Evolutionary conservation across 2,329 filamentous ascomycete species (phyloP), one percentile per base, ranked within the genome.

Genomic region (Arthroderma sp.): DNA sequence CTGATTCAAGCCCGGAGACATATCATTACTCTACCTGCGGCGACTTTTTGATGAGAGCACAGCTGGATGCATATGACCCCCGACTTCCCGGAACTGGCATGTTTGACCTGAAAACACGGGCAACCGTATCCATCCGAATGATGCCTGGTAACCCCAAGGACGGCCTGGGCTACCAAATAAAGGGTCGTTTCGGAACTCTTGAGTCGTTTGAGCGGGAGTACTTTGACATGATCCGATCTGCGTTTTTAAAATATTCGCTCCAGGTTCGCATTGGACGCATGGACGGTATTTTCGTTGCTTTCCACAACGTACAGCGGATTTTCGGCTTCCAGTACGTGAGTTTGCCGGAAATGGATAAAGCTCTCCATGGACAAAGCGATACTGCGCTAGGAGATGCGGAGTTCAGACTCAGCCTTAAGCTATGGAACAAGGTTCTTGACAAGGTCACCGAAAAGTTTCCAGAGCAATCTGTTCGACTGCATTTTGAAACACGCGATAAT

Each of bases 261-360:
- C 91, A 98, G 65, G 93, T 89, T 29, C 84, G 91, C 38, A 93
- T 98, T 78, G 91, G 93, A 11, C 80, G 88, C 41, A 98, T 98
- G 93, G 89, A 98, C 59, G 91, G 91, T 44, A 95, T 96, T 41
- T 98, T 96, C 58, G 84, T 96, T 22, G 91, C 91, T 2, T 98
- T 80, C 60, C 91, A 98, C 69, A 98, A 98, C 60, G 85, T 87
- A 2, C 75, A 88, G 63, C 83, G 88, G 45, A 94, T 98, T 41
- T 98, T 98, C 59, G 91, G 91, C 4, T 98, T 98, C 63, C 91
- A 98, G 63, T 98, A 98, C 60, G 75, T 98, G 48, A 80, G 80
- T 48, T 66, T 96, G 9, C 61, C 76, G 3, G 91, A 98, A 58
- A 87, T 98, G 82, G 91, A 98, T 60, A 60, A 72, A n/a, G 76